Conservation (phyloP, 805 yeast genomes). For the Maudiozyma saulgeensis region DNA sequence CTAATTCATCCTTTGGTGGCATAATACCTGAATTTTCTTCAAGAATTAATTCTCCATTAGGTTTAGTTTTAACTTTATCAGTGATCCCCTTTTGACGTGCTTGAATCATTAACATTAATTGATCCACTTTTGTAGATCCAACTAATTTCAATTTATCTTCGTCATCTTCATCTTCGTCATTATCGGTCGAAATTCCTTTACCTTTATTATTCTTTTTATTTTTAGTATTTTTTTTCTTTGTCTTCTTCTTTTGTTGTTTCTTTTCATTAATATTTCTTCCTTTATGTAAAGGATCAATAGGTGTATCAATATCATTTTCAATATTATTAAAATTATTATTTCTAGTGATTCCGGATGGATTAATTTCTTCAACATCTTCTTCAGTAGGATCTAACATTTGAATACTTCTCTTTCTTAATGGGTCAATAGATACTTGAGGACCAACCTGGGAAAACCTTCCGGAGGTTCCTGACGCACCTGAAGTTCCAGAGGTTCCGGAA, state of each 20-base stretch:
- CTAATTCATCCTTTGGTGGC: conserved; percentile 54
- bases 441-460: neutral
- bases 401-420: neutral
- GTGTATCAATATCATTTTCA: neutral
- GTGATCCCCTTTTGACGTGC: conserved; percentile 72
- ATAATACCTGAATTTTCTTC: conserved; percentile 42
- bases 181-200: neutral
- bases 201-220: neutral
- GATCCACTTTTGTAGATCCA: conserved; percentile 87
- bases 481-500: conserved; percentile 4
- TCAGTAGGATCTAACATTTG: too few relatives aligned
- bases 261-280: neutral
- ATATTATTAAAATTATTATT: neutral
- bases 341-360: neutral
- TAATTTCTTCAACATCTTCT: neutral
- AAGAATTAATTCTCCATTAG: conserved; percentile 55
- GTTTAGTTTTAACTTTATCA: conserved; percentile 52
- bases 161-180: conserved; percentile 33
- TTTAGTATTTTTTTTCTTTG: neutral
- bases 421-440: neutral
- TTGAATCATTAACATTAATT: conserved; percentile 81
- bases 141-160: conserved; percentile 61
- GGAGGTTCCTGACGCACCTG: neutral
- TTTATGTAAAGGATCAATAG: neutral
- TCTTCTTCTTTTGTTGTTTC: neutral